Conservation (phyloP, 805 yeast genomes). For the Cephaloascus fragrans region DNA sequence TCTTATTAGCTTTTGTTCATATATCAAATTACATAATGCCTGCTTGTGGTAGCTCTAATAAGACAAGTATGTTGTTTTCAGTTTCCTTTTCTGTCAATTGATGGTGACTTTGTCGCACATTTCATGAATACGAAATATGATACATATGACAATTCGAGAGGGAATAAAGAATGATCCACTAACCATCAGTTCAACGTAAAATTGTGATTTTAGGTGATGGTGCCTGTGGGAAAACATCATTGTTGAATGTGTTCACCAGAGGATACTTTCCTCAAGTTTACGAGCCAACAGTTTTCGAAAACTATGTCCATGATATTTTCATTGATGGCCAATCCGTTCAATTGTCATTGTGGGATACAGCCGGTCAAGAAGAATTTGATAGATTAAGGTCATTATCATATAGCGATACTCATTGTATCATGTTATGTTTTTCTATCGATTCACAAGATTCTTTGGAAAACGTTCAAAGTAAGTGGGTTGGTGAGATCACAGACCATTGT, state of each 20-base stretch:
- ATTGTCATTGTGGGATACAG: slow-evolving; percentile 95
- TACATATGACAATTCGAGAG: too few species aligned
- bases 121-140: too few species aligned
- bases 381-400: slow-evolving; percentile 86
- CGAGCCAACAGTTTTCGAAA: slow-evolving; percentile 96
- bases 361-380: slow-evolving; percentile 98
- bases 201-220: slow-evolving; percentile 95
- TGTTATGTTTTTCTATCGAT: slow-evolving; percentile 92
- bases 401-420: slow-evolving; percentile 93
- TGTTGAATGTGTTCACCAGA: slow-evolving; percentile 88
- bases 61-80: slow-evolving; percentile 22
- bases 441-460: slow-evolving; percentile 90
- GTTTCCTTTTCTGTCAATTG: neutral
- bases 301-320: slow-evolving; percentile 93
- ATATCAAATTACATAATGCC: slow-evolving; percentile 24
- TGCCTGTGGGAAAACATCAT: slow-evolving; percentile 96
- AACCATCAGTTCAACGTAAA: slow-evolving; percentile 69
- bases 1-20: too few species aligned
- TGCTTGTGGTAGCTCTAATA: slow-evolving; percentile 32
- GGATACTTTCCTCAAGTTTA: slow-evolving; percentile 98
- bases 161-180: too few species aligned
- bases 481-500: slow-evolving; percentile 94
- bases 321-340: slow-evolving; percentile 91
- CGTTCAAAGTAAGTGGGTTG: slow-evolving; percentile 94
- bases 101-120: too few species aligned